Base-by-base conservation (phyloP, 169 alveolate species). In the Eimeria praecox region DNA sequence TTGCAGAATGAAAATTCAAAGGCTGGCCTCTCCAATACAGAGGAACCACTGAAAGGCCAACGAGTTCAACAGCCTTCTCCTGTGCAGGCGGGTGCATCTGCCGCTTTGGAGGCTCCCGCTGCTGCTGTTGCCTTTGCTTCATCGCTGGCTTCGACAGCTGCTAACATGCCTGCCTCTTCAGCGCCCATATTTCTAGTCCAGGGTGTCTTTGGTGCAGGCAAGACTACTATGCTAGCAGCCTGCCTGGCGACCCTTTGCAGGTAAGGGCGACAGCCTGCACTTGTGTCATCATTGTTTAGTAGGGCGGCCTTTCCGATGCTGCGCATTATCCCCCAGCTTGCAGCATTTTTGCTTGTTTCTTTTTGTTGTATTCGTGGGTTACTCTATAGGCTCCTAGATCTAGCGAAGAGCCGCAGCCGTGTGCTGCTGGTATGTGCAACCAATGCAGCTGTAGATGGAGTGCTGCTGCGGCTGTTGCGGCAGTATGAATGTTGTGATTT, bases 181-280 rank as follows among this genome's bases (percentile, higher is more conserved):
- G 52, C 96, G 9, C 95, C 96, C 44, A 16, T 85, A 3, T 62
- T 94, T 40, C 91, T 94, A 1, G 96, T 94, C 10, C 95, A 94
- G 40, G 96, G 96, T 4, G 96, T 94, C 92, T 94, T 94, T 27
- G 94, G 96, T 5, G 96, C 95, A 30, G 96, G 96, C 35, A 86
- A 83, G 69, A 94, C 91, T 10, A 66, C 96, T 0, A 71, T 94
- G 40, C 95, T 94, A 2, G 89, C 96, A 20, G 96, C 96, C 22
- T 18, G 71, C 1, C 90, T 94, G 33, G 82, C 92, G 44, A 18
- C 75, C 18, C 91, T 94, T 20, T 94, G 88, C 83, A 62, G 95
- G 96, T 94, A 42, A 22, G 92, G 62, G 73, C 73, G 40, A 22
- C 87, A 77, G 87, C 44, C 33, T 0, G 42, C 64, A 1, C n/a